Evolutionary conservation across 2,329 filamentous ascomycete species (phyloP).

Genomic region (Trichophaea hybrida): DNA sequence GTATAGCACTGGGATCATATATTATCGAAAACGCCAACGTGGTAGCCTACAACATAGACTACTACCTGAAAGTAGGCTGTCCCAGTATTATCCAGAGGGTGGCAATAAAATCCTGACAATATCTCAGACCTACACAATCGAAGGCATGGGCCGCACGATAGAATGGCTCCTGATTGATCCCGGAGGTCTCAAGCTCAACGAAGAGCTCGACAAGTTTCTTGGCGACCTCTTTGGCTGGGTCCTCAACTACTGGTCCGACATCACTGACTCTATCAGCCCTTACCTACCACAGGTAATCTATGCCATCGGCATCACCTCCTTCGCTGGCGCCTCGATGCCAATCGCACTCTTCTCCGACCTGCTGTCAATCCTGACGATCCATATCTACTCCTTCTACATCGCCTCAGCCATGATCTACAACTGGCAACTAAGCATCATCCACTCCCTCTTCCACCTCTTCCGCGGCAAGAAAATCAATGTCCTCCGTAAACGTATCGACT

Average conservation of each 20-base stretch:
- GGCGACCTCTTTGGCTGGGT: slow-evolving; percentile 96
- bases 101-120: not conserved
- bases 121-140: slow-evolving; percentile 59
- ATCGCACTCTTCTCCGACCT: slow-evolving; percentile 92
- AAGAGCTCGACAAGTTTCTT: slow-evolving; percentile 80
- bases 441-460: slow-evolving; percentile 96
- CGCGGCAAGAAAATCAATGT: slow-evolving; percentile 97
- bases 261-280: slow-evolving; percentile 44
- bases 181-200: slow-evolving; percentile 87
- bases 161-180: slow-evolving; percentile 94
- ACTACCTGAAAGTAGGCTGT: slow-evolving; percentile 12
- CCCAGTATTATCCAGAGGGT: not conserved
- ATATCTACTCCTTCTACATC: slow-evolving; percentile 97
- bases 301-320: slow-evolving; percentile 86
- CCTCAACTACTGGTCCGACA: slow-evolving; percentile 83
- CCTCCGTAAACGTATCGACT: slow-evolving; percentile 91
- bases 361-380: slow-evolving; percentile 75
- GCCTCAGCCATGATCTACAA: slow-evolving; percentile 94
- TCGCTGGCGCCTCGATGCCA: slow-evolving; percentile 91
- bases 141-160: slow-evolving; percentile 76
- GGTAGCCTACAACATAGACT: slow-evolving; percentile 58
- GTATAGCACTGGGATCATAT: slow-evolving; percentile 88
- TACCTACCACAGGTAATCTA: slow-evolving; percentile 75
- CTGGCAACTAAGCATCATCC: slow-evolving; percentile 94
- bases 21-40: slow-evolving; percentile 87